These are phyloP conservation scores for Ustulina deusta DNA, from an alignment of 2,329 filamentous ascomycete genomes.

Conservation along the genomic window DNA sequence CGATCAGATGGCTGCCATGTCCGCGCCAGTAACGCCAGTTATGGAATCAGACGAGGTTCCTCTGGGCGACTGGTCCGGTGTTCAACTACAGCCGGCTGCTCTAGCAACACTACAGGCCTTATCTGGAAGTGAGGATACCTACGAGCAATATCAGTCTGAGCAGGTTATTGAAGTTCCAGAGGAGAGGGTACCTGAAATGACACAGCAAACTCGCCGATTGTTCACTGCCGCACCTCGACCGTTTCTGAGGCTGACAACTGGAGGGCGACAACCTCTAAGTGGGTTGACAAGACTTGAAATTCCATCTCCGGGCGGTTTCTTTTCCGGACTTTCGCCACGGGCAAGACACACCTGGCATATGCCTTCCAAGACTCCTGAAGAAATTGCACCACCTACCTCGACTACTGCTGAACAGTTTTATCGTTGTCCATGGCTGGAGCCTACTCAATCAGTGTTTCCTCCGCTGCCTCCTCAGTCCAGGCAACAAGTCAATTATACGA, in stretches of 20 bases:
- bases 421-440: slow-evolving; percentile 78
- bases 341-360: slow-evolving; percentile 86
- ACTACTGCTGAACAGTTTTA: slow-evolving; percentile 95
- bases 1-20: slow-evolving; percentile 85
- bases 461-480: too few relatives aligned
- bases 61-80: slow-evolving; percentile 76
- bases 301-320: slow-evolving; percentile 92
- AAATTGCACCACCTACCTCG: slow-evolving; percentile 77
- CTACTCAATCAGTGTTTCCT: slow-evolving; percentile 50
- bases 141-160: slow-evolving; percentile 72
- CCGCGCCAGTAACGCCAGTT: slow-evolving; percentile 86
- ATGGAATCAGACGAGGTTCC: slow-evolving; percentile 67
- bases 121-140: slow-evolving; percentile 65
- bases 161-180: slow-evolving; percentile 65
- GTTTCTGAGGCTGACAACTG: slow-evolving; percentile 56
- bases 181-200: slow-evolving; percentile 63
- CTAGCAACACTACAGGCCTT: slow-evolving; percentile 84
- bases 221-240: slow-evolving; percentile 58
- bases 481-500: slow-evolving; percentile 53
- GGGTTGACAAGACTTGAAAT: slow-evolving; percentile 86
- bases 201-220: slow-evolving; percentile 63
- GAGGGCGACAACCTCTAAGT: slow-evolving; percentile 71
- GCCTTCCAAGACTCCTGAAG: slow-evolving; percentile 64
- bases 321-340: slow-evolving; percentile 81
- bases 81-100: slow-evolving; percentile 82